Base-by-base conservation (phyloP, 129 eudicot genomes). In the Helianthus annuus region DNA sequence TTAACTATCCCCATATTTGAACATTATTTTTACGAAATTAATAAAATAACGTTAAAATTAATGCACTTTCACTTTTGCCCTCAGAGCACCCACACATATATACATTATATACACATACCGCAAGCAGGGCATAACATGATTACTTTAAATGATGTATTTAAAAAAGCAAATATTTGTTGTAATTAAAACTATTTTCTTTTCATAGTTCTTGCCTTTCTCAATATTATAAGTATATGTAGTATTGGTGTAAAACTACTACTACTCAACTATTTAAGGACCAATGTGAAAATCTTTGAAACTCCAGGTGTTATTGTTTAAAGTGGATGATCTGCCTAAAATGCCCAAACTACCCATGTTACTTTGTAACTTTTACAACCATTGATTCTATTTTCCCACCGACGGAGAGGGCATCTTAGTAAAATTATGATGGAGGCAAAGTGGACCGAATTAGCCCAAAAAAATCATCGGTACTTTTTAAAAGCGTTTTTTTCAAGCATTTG, bases 401-500 rank as follows among this genome's bases (percentile, higher is more conserved):
- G 36, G 49, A 19, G 10, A 78, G 82, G 82, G 67, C 15, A 52
- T 44, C 0, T n/a, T 10, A 10, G 82, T 78, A 78, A 59, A 78
- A 40, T 77, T 40, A 77, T 0, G 0, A 65, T 12, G 72, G 72
- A 13, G 34, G 44, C 42, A 69, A 3, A 15, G 24, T 48, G 51
- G 64, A 16, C 69, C 70, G 54, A 68, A 57, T 66, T 42, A 69
- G 45, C 55, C 54, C 27, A 53, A 58, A 68, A 14, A 68, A 22
- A 48, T 49, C 64, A 62, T 40, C 11, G 8, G 42, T 4, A 44
- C 55, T 39, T 72, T 64, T 64, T n/a, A 62, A 56, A 7, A 55
- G 82, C 72, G 64, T 72, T 13, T 70, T 78, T 70, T 78, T 64
- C 77, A 71, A 78, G 66, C 72, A 40, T 70, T 70, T 78, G 77